phyloP scores from a whole-genome alignment of 371 early-diverging fungal species.

The Nosema muscidifuracis region DNA sequence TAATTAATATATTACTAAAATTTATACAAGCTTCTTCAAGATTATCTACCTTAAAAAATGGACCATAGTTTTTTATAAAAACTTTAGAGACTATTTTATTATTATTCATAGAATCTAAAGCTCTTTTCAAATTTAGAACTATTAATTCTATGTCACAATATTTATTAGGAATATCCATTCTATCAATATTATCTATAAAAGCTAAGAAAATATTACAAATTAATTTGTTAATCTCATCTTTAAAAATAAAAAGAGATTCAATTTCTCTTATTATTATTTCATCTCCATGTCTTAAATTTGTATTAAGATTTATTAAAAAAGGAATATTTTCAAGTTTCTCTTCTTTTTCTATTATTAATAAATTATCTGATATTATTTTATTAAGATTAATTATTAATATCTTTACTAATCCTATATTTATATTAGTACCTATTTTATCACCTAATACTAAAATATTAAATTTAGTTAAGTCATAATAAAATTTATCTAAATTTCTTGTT shows the following conservation, averaged over 20 bases:
- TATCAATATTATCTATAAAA: constrained; percentile 25
- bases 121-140: background rate
- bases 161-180: constrained; percentile 16
- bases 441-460: constrained; percentile 40
- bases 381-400: constrained; percentile 40
- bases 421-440: constrained; percentile 13
- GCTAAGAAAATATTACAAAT: constrained; percentile 38
- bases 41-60: constrained; percentile 22
- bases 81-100: constrained; percentile 18
- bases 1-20: constrained; percentile 16
- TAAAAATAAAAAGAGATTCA: constrained; percentile 44
- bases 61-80: constrained; percentile 39
- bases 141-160: constrained; percentile 24
- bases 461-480: constrained; percentile 10
- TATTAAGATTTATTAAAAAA: constrained; percentile 21
- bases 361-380: constrained; percentile 24
- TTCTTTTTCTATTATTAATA: constrained; percentile 44
- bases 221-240: constrained; percentile 44
- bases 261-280: constrained; percentile 29
- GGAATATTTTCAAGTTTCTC: constrained; percentile 18
- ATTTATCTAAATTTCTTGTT: constrained; percentile 16
- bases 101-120: constrained; percentile 21
- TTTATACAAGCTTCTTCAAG: constrained; percentile 8
- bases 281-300: constrained; percentile 25
- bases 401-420: constrained; percentile 38